Conservation (phyloP, 1,139 yeast genomes). For the Geotrichum fermentans region DNA sequence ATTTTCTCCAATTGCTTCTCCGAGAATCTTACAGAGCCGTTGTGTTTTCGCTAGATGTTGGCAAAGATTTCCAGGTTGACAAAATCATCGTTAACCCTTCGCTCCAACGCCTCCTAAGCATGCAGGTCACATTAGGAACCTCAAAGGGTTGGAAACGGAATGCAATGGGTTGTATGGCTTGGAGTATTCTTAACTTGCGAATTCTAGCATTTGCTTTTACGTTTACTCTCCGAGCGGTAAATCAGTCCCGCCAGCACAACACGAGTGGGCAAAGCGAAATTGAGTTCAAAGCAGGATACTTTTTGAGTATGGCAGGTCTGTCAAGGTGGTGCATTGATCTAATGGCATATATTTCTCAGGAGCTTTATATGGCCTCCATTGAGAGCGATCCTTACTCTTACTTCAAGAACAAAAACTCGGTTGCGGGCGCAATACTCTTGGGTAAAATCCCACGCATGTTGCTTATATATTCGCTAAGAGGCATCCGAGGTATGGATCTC, state of each 20-base stretch:
- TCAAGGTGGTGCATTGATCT: slow-evolving; percentile 78
- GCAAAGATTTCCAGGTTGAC: slow-evolving; percentile 61
- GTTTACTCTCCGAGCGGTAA: slow-evolving; percentile 53
- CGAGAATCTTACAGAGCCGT: slow-evolving; percentile 66
- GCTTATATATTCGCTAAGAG: slow-evolving; percentile 63
- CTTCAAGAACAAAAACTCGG: slow-evolving; percentile 23
- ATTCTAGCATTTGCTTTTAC: slow-evolving; percentile 70
- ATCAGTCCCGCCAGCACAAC: slow-evolving; percentile 24
- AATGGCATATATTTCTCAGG: slow-evolving; percentile 62
- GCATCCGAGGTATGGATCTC: slow-evolving; percentile 60
- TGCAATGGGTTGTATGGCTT: slow-evolving; percentile 56
- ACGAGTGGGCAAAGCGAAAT: slow-evolving; percentile 41
- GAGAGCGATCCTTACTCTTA: slow-evolving; percentile 19
- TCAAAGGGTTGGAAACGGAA: slow-evolving; percentile 43
- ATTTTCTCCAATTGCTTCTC: slow-evolving; percentile 40
- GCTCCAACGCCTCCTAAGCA: slow-evolving; percentile 56
- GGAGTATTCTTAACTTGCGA: slow-evolving; percentile 64
- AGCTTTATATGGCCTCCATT: slow-evolving; percentile 41
- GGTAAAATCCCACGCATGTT: slow-evolving; percentile 69
- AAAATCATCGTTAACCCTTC: slow-evolving; percentile 69
- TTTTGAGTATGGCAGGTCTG: slow-evolving; percentile 61
- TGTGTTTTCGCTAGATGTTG: slow-evolving; percentile 62
- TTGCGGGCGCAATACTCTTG: slow-evolving; percentile 39
- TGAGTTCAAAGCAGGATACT: slow-evolving; percentile 51
- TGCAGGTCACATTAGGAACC: slow-evolving; percentile 64